phyloP scores from a whole-genome alignment of 768 basidiomycete species.

The Lactarius sp. region DNA sequence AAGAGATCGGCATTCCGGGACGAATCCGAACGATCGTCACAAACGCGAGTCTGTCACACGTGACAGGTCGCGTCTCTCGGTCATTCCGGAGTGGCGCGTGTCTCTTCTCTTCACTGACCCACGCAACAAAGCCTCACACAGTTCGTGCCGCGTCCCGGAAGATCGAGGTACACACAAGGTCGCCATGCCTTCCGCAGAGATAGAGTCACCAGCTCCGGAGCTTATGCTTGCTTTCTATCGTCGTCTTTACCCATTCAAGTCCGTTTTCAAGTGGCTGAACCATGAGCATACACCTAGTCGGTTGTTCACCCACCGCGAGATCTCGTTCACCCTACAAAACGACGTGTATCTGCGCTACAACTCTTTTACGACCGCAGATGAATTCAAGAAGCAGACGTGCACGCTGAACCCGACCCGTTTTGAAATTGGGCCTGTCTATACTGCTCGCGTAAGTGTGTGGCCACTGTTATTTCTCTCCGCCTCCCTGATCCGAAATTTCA shows the following conservation, averaged over 20 bases:
- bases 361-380: conserved; percentile 79
- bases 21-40: conserved; percentile 1
- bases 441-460: conserved; percentile 60
- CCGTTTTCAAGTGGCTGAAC: conserved; percentile 92
- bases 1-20: conserved; percentile 5
- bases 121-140: not conserved
- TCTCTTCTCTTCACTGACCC: not conserved
- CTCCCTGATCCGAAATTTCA: not conserved
- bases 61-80: conserved; percentile 18
- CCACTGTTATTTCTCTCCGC: not conserved
- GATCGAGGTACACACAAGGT: not conserved
- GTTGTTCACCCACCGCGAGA: conserved; percentile 91
- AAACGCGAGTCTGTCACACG: conserved; percentile 16
- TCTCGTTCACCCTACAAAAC: conserved; percentile 86
- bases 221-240: conserved; percentile 80
- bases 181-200: conserved; percentile 23
- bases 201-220: conserved; percentile 42
- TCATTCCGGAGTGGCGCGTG: too few species aligned
- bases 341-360: conserved; percentile 95
- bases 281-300: conserved; percentile 76
- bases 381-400: conserved; percentile 87
- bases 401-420: conserved; percentile 87
- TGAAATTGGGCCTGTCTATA: conserved; percentile 95
- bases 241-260: conserved; percentile 90
- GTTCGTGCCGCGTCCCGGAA: not conserved